phyloP scores from a whole-genome alignment of 73 alveolate species.

The Paramecium primaurelia region DNA sequence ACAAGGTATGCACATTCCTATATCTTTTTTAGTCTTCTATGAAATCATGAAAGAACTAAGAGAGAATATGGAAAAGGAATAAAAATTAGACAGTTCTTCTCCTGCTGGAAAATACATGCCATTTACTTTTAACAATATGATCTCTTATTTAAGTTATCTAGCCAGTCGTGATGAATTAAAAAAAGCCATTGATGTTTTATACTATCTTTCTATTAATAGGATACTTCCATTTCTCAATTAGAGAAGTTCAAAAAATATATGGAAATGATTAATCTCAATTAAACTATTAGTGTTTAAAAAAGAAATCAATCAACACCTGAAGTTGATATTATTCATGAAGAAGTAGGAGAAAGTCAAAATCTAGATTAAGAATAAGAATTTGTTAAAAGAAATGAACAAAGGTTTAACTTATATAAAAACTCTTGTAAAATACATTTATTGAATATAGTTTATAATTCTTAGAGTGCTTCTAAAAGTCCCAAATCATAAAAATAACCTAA shows the following conservation, averaged over 20 bases:
- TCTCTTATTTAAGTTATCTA: background rate
- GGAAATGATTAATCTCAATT: conserved; percentile 18
- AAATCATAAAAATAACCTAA: background rate
- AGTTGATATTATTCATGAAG: background rate
- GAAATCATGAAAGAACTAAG: conserved; percentile 30
- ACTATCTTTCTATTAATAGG: background rate
- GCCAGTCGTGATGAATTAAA: conserved; percentile 20
- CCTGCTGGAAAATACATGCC: conserved; percentile 48
- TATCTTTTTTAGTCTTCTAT: background rate
- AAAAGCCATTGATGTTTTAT: background rate
- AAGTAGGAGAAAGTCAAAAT: background rate
- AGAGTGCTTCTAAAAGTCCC: conserved; percentile 11
- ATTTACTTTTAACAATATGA: conserved; percentile 13
- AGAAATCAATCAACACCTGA: conserved; percentile 41
- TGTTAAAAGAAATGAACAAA: background rate
- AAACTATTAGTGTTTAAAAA: background rate
- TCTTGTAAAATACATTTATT: background rate
- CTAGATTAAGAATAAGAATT: conserved; percentile 2
- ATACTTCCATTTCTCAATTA: background rate
- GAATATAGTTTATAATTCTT: background rate
- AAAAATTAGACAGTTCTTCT: conserved; percentile 1
- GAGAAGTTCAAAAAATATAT: background rate
- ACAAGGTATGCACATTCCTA: background rate
- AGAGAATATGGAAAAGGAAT: conserved; percentile 9
- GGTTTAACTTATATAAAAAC: background rate